phyloP scores from a whole-genome alignment of 352 stramenopile species.

The Globisporangium sylvaticum region DNA sequence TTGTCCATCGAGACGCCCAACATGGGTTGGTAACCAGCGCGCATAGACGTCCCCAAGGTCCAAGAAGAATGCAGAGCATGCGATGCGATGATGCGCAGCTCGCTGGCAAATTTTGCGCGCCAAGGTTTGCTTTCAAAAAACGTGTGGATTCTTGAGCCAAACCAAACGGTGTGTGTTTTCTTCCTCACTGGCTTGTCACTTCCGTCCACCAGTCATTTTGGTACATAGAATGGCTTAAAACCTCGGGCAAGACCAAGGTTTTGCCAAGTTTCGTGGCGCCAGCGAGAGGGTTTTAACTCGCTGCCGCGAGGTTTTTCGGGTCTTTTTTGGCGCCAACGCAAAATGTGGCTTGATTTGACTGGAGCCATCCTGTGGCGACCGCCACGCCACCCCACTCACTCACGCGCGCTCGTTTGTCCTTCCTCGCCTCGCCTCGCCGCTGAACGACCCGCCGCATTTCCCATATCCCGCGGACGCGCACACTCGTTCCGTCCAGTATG shows the following conservation, averaged over 20 bases:
- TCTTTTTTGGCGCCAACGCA: slow-evolving; percentile 7
- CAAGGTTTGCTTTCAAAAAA: neutral
- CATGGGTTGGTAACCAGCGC: slow-evolving; percentile 3
- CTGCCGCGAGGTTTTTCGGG: neutral
- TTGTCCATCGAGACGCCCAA: neutral
- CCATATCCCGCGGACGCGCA: slow-evolving; percentile 17
- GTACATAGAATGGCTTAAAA: slow-evolving; percentile 6
- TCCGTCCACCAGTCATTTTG: slow-evolving; percentile 13
- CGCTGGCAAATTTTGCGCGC: neutral
- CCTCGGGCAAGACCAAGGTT: slow-evolving; percentile 1
- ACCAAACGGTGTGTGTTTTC: neutral
- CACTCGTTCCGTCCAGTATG: slow-evolving; percentile 31
- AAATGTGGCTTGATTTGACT: neutral
- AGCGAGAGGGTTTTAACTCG: neutral
- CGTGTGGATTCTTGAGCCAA: neutral
- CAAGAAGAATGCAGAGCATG: neutral
- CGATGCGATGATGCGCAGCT: neutral
- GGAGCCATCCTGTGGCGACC: slow-evolving; percentile 6
- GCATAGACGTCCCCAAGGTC: neutral
- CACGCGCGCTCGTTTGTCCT: neutral
- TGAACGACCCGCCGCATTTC: slow-evolving; percentile 13
- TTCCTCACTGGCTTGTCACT: neutral
- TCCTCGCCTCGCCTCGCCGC: neutral
- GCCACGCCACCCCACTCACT: neutral
- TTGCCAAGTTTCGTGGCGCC: neutral